Evolutionary conservation across 75 land plant species (phyloP).

Genomic region (Cryptomeria japonica): DNA sequence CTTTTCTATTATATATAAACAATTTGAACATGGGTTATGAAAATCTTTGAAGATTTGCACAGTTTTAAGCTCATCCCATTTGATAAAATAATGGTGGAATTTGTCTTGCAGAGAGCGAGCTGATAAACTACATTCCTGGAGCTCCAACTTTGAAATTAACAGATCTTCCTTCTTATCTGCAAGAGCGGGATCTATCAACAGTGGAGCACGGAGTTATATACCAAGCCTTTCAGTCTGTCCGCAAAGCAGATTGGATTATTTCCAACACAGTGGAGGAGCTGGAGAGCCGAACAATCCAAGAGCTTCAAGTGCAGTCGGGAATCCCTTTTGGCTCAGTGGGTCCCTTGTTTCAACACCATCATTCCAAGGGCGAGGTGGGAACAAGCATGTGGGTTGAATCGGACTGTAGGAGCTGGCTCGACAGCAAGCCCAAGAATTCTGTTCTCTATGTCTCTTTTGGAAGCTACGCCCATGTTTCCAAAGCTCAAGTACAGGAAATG

Average conservation of each 20-base stretch:
- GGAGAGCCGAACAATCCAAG: conserved; percentile 28
- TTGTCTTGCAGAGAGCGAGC: conserved; percentile 16
- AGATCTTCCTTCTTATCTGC: conserved; percentile 47
- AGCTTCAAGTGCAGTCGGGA: conserved; percentile 10
- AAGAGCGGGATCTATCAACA: conserved; percentile 19
- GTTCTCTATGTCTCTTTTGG: conserved; percentile 66
- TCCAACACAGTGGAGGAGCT: conserved; percentile 46
- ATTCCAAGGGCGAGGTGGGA: conserved; percentile 8
- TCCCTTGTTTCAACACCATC: conserved; percentile 27
- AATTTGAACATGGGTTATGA: not conserved
- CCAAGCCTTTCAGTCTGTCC: conserved; percentile 33
- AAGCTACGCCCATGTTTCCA: conserved; percentile 37
- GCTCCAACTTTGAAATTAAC: conserved; percentile 24
- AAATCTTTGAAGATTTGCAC: not conserved
- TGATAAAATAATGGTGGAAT: not conserved
- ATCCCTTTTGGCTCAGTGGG: conserved; percentile 31
- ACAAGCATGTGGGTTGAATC: conserved; percentile 43
- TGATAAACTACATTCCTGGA: conserved; percentile 43
- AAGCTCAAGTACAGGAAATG: conserved; percentile 30
- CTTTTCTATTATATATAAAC: not conserved
- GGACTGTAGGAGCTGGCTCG: conserved; percentile 48
- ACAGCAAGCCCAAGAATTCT: conserved; percentile 29
- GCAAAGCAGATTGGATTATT: conserved; percentile 29
- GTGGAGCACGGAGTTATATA: conserved; percentile 25
- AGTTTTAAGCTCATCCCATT: not conserved